These are phyloP conservation scores for Cordyceps javanica DNA, from an alignment of 2,329 filamentous ascomycete genomes.

Conservation along the genomic window DNA sequence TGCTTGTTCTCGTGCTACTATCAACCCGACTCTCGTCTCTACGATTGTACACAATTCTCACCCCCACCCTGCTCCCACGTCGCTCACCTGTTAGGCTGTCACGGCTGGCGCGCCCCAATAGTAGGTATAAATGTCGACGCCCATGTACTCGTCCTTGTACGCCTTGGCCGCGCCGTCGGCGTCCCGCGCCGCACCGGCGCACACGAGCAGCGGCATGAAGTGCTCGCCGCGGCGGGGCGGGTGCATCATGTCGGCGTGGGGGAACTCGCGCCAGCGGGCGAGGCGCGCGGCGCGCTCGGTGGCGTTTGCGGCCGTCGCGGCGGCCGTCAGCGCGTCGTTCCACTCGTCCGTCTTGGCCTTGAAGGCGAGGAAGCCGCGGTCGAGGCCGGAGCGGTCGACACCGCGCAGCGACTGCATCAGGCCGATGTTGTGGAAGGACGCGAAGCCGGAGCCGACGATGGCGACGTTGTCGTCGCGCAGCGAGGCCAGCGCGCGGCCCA, in stretches of 20 bases:
- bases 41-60: neutral
- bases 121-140: constrained; percentile 47
- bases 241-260: constrained; percentile 46
- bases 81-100: constrained; percentile 19
- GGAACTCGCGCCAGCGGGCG: constrained; percentile 40
- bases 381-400: neutral
- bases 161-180: constrained; percentile 34
- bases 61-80: too few species aligned
- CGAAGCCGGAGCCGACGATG: constrained; percentile 54
- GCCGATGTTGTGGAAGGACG: constrained; percentile 50
- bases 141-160: constrained; percentile 44
- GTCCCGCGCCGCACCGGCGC: constrained; percentile 39
- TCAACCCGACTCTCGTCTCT: too few species aligned
- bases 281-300: constrained; percentile 35
- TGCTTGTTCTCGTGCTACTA: too few species aligned
- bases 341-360: constrained; percentile 30
- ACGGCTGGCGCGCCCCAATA: constrained; percentile 39
- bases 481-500: constrained; percentile 45
- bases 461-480: constrained; percentile 50
- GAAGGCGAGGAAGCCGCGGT: constrained; percentile 18
- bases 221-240: constrained; percentile 49
- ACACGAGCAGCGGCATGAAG: constrained; percentile 53
- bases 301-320: constrained; percentile 27
- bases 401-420: constrained; percentile 34
- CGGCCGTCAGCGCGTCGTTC: constrained; percentile 40